phyloP scores from a whole-genome alignment of 2,329 filamentous ascomycete species.

The Colletotrichum destructivum region DNA sequence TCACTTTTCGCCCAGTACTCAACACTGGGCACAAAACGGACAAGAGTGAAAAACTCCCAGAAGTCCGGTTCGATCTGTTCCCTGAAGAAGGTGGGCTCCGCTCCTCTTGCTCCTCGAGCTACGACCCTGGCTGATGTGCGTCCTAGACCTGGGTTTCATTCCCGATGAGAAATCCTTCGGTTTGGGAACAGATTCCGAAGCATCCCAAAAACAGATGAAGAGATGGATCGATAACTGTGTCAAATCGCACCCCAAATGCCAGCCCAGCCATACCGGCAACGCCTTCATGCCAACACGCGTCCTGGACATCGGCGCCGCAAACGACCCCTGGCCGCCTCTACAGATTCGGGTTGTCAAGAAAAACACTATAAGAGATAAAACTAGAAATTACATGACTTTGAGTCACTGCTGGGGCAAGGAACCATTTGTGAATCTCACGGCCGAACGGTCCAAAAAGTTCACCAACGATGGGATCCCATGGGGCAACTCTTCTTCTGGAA shows the following conservation, averaged over 20 bases:
- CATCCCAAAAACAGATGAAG: slow-evolving; percentile 21
- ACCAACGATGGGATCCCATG: slow-evolving; percentile 22
- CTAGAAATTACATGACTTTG: slow-evolving; percentile 36
- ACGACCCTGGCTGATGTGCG: not conserved
- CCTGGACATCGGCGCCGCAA: slow-evolving; percentile 35
- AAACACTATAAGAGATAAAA: not conserved
- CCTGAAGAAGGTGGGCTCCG: not conserved
- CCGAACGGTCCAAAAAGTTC: slow-evolving; percentile 10
- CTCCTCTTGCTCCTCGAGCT: not conserved
- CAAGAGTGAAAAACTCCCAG: not conserved
- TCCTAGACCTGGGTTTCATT: not conserved
- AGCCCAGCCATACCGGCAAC: slow-evolving; percentile 3
- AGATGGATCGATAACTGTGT: slow-evolving; percentile 34
- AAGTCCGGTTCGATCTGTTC: not conserved
- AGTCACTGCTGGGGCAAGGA: slow-evolving; percentile 46
- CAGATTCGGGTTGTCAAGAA: slow-evolving; percentile 16
- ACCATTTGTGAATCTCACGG: slow-evolving; percentile 22
- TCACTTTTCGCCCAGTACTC: not conserved
- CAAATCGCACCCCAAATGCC: slow-evolving; percentile 32
- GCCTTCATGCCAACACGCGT: slow-evolving; percentile 37
- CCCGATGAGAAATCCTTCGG: not conserved
- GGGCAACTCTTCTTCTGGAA: not conserved
- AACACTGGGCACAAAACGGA: not conserved
- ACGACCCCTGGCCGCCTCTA: not conserved
- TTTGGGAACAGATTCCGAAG: not conserved